Base-by-base conservation (phyloP, 2,329 filamentous ascomycete genomes). In the Leptographium wingfieldii region DNA sequence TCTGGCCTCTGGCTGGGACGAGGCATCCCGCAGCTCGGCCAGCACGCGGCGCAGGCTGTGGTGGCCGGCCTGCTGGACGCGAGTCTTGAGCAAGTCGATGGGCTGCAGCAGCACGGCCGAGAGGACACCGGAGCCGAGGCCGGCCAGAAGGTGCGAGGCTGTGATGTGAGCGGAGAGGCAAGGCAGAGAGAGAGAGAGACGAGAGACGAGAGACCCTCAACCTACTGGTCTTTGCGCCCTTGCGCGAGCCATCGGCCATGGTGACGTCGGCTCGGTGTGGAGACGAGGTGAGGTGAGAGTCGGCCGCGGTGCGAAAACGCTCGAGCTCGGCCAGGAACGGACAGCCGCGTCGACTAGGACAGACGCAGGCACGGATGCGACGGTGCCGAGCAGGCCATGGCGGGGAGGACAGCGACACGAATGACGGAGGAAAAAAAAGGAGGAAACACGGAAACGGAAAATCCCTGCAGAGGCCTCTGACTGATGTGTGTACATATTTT, bases 11-110 rank as follows among this genome's bases (percentile, higher is more conserved):
- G 55, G 56, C 19, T 51, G 48, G 3, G 14, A 5, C 3, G 59
- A 43, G 2, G 62, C 56, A 66, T 76, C 75, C 64, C 87, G 80
- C 69, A 95, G 90, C 40, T 83, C 76, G 67, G 83, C 82, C 62
- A 95, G 76, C 22, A 87, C 88, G 29, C 77, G 75, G 58, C 82
- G 72, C 60, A 97, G 81, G 2, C 90, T 84, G 65, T 82, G 81
- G 52, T 82, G 80, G 56, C 84, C 84, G 40, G 89, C 90, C 73
- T 97, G 94, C 71, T 99, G 94, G 49, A 97, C 86, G 55, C 94
- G 87, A 35, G 94, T 99, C 74, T 99, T 99, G 70, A 99, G 84
- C 4, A 99, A 85, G 74, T 99, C 94, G 68, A 94, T 88, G 31
- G 94, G 94, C 73, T 99, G 94, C 19, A 99, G 82, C 59, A 97